phyloP scores from a whole-genome alignment of 2,329 filamentous ascomycete genomes.

The Diatrype stigma region DNA sequence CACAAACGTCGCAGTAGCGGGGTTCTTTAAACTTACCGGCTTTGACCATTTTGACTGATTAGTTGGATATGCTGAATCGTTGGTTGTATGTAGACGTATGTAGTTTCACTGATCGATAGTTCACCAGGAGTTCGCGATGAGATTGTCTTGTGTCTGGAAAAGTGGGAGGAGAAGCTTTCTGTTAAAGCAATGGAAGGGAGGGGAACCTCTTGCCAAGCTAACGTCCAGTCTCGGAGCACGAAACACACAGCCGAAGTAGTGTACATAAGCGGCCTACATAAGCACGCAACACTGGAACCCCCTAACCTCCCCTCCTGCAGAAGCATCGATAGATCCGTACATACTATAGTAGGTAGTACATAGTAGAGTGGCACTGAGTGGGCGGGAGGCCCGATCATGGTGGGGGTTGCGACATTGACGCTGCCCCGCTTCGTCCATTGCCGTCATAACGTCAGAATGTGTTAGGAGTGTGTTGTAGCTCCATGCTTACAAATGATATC shows the following conservation, averaged over 20 bases:
- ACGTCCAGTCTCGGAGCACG: not conserved
- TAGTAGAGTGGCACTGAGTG: not conserved
- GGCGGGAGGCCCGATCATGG: not conserved
- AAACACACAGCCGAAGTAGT: not conserved
- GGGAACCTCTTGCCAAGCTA: not conserved
- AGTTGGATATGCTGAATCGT: slow-evolving; percentile 23
- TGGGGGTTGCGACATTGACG: slow-evolving; percentile 9
- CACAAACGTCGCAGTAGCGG: slow-evolving; percentile 19
- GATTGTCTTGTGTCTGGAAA: not conserved
- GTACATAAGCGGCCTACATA: not conserved
- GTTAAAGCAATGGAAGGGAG: not conserved
- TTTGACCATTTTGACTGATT: slow-evolving; percentile 91
- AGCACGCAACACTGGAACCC: not conserved
- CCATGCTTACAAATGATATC: slow-evolving; percentile 27
- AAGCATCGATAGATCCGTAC: not conserved
- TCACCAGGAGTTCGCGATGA: slow-evolving; percentile 3
- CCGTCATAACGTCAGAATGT: slow-evolving; percentile 23
- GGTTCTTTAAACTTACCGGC: slow-evolving; percentile 42
- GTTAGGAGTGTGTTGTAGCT: too few relatives aligned
- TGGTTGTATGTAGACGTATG: slow-evolving; percentile 19
- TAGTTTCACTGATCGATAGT: slow-evolving; percentile 6
- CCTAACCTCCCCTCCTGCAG: not conserved
- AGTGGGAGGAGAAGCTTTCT: not conserved
- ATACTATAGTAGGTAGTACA: not conserved
- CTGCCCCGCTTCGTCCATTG: slow-evolving; percentile 18